Percentiles rank a stretch among this genome's conserved stretches.
Conservation (phyloP, 805 yeast species). For the Sporopachydermia quercuum region DNA sequence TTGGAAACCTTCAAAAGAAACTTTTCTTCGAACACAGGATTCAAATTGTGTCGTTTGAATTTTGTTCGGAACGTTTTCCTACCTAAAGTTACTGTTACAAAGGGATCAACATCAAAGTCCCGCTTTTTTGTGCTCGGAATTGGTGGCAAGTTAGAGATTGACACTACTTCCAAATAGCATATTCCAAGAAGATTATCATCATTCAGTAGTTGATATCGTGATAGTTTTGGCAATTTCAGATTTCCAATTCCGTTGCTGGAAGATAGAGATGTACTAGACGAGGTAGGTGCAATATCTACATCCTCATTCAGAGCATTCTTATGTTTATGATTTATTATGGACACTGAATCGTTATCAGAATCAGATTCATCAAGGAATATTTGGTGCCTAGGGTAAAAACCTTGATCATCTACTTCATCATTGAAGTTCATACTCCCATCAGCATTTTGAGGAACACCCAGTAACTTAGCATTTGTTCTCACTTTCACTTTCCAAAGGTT, state of each 20-base stretch:
- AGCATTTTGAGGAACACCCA: too few species aligned
- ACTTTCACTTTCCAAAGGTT: constrained; percentile 1
- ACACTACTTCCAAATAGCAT: constrained; percentile 56
- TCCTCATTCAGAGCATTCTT: neutral
- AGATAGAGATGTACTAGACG: neutral
- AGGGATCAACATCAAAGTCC: constrained; percentile 93
- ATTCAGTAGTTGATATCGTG: neutral
- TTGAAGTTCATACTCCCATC: neutral
- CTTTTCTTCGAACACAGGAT: constrained; percentile 71
- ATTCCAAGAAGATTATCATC: constrained; percentile 35
- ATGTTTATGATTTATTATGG: too few species aligned
- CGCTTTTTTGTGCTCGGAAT: constrained; percentile 48
- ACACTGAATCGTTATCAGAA: constrained; percentile 3
- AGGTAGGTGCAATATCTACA: neutral
- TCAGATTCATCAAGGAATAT: neutral
- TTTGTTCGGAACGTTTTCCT: constrained; percentile 76
- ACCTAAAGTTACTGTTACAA: constrained; percentile 83
- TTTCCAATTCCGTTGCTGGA: neutral
- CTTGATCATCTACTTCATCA: constrained; percentile 1
- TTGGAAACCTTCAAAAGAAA: constrained; percentile 63
- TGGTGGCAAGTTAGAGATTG: constrained; percentile 70
- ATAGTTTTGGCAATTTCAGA: too few species aligned
- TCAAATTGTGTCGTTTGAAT: constrained; percentile 66
- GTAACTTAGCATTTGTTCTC: neutral
- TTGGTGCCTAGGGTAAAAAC: neutral